Base-by-base conservation (phyloP, 2,329 filamentous ascomycete species). In the Arachnopeziza araneosa region DNA sequence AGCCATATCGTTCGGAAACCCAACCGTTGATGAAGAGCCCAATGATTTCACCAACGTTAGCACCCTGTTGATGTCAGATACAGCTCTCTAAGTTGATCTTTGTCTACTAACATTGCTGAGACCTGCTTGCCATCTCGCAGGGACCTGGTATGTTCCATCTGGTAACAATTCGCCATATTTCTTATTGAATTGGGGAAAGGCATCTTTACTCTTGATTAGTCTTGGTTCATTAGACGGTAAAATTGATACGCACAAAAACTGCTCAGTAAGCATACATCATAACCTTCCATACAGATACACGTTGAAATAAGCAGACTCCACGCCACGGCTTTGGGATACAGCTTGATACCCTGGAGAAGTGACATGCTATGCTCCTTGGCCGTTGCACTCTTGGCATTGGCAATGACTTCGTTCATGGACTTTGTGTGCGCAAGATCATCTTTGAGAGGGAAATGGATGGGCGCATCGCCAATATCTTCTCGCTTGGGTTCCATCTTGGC, bases 231-330 rank as follows among this genome's bases (percentile, higher is more conserved):
- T 4, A 14, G 17, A 7, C 4, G 3, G 36, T 14, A 12, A 44
- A 19, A 44, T 44, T 44, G 17, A 44, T 19, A 44, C 36, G 5
- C 12, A 44, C 23, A 56, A 23, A 56, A 56, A 50, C 50, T 48
- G 17, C 24, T 24, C 24, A 56, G 48, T 9, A 56, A 24, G 19
- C 50, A 44, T 19, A 50, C 50, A 26, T 96, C 91, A 76, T 93
- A 96, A 36, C 90, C 91, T 74, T 96, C 91, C 92, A 96, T 96
- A 69, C 84, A 85, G 70, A 96, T 95, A 72, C 89, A 93, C 0
- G 90, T 93, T n/a, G 89, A 93, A 74, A 96, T 93, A 61, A 96
- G 78, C 55, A 96, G 70, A 68, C 87, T 91, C 91, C 91, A 96
- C 23, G 78, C 82, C 59, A 96, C 87, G 22, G 92, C 92, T 77